phyloP scores from a whole-genome alignment of 2,329 filamentous ascomycete species.

The Verticillium isaacii region DNA sequence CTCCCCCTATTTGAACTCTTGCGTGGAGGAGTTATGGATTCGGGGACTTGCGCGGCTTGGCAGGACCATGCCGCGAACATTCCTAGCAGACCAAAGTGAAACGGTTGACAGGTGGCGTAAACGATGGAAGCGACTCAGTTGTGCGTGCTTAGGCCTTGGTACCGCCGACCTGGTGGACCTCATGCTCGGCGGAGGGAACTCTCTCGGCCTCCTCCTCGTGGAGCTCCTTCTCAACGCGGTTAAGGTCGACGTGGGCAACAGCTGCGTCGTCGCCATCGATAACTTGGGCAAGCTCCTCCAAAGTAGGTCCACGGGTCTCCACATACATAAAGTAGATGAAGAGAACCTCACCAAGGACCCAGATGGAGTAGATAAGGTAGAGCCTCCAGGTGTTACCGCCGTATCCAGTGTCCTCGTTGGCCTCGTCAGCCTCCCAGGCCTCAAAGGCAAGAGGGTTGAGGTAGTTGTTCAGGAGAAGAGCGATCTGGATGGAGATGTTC shows the following conservation, averaged over 20 bases:
- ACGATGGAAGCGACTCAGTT: background rate
- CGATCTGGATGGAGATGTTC: constrained; percentile 58
- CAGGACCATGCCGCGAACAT: no score
- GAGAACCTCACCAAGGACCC: constrained; percentile 6
- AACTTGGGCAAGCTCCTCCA: constrained; percentile 62
- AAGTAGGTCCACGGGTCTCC: constrained; percentile 59
- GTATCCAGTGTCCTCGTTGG: background rate
- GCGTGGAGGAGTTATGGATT: no score
- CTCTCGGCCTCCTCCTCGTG: background rate
- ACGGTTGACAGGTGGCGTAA: background rate
- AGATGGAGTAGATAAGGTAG: constrained; percentile 9
- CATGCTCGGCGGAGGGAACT: background rate
- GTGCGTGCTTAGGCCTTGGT: background rate
- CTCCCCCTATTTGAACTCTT: no score
- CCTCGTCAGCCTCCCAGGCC: constrained; percentile 5
- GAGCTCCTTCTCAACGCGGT: constrained; percentile 38
- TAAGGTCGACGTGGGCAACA: constrained; percentile 39
- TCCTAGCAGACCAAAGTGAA: no score
- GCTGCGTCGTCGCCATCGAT: constrained; percentile 57
- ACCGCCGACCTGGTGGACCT: background rate
- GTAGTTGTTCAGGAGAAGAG: constrained; percentile 45
- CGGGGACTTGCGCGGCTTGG: no score
- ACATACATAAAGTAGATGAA: constrained; percentile 49
- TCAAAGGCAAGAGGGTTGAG: constrained; percentile 16
- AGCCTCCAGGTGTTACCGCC: constrained; percentile 8